A percentile compares a stretch with the other conserved stretches of the same genome.
These are phyloP conservation scores for Dioscorea cayenensis DNA, from an alignment of 116 monocot genomes.

Conservation along the genomic window DNA sequence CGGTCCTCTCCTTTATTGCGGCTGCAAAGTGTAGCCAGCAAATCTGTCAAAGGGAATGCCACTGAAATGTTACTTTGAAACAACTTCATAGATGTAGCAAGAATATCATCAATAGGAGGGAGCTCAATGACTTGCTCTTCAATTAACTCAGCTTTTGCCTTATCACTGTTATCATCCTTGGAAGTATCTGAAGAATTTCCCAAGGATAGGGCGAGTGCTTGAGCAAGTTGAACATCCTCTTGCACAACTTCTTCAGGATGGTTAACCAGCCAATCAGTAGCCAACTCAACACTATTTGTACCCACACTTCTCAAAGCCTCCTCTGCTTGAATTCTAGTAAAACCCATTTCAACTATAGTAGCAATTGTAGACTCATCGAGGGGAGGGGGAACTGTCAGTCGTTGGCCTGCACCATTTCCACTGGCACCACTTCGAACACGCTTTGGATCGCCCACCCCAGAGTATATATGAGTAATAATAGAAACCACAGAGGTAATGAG, in stretches of 20 bases:
- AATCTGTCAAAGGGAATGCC: slow-evolving; percentile 51
- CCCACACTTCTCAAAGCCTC: slow-evolving; percentile 71
- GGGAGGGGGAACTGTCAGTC: slow-evolving; percentile 24
- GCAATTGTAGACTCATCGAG: slow-evolving; percentile 62
- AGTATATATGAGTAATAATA: slow-evolving; percentile 53
- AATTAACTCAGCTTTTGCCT: slow-evolving; percentile 15
- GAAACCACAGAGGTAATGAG: slow-evolving; percentile 47
- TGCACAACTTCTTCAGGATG: slow-evolving; percentile 76
- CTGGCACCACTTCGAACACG: slow-evolving; percentile 19
- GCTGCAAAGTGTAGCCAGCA: slow-evolving; percentile 59
- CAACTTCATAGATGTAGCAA: slow-evolving; percentile 44
- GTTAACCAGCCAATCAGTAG: slow-evolving; percentile 82
- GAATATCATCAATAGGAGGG: slow-evolving; percentile 71
- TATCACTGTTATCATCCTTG: slow-evolving; percentile 50
- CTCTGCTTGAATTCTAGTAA: slow-evolving; percentile 58
- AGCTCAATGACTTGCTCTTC: slow-evolving; percentile 29
- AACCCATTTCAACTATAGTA: slow-evolving; percentile 84
- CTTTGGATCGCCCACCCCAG: slow-evolving; percentile 54
- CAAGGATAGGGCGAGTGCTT: slow-evolving; percentile 73
- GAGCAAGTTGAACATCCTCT: slow-evolving; percentile 76
- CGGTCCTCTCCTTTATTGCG: slow-evolving; percentile 59
- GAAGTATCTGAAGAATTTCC: slow-evolving; percentile 54
- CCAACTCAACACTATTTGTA: slow-evolving; percentile 75
- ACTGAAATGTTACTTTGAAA: slow-evolving; percentile 37
- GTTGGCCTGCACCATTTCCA: slow-evolving; percentile 23